Evolutionary conservation across 176 grass and related monocot species (phyloP).

Genomic region (Aegilops umbellulata): DNA sequence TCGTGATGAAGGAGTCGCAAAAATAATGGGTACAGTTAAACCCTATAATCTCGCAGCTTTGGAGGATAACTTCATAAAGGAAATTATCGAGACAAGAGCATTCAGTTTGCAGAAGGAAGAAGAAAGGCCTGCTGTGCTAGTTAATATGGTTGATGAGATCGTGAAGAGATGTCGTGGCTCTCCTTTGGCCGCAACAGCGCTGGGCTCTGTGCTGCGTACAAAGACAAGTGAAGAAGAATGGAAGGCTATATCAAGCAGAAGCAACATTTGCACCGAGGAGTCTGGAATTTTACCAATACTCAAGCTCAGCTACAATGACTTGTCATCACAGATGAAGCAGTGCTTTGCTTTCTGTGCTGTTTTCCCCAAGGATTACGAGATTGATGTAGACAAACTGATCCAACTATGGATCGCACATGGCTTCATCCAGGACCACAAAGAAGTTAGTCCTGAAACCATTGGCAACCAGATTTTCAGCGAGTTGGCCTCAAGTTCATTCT

Average conservation of each 20-base stretch:
- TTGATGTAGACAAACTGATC: background rate
- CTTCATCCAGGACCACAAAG: background rate
- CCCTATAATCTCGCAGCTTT: background rate
- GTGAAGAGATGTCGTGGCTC: conserved; percentile 15
- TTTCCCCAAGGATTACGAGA: background rate
- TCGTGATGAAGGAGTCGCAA: background rate
- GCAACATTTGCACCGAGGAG: background rate
- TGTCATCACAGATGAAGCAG: background rate
- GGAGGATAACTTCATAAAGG: background rate
- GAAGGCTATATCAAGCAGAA: background rate
- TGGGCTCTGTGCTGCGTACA: conserved; percentile 5
- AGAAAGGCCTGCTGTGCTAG: background rate
- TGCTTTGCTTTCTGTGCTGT: background rate
- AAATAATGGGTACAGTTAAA: background rate
- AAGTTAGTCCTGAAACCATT: background rate
- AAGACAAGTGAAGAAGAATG: conserved; percentile 14
- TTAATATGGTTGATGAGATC: conserved; percentile 2
- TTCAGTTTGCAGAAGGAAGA: background rate
- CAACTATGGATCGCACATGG: conserved; percentile 1
- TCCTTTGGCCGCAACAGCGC: conserved; percentile 5
- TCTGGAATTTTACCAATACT: background rate
- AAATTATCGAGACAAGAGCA: background rate
- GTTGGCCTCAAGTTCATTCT: background rate
- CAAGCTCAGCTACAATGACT: conserved; percentile 19
- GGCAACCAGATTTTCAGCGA: background rate